Base-by-base conservation (phyloP, 2,329 filamentous ascomycete genomes). In the Leptodontidium sp. region DNA sequence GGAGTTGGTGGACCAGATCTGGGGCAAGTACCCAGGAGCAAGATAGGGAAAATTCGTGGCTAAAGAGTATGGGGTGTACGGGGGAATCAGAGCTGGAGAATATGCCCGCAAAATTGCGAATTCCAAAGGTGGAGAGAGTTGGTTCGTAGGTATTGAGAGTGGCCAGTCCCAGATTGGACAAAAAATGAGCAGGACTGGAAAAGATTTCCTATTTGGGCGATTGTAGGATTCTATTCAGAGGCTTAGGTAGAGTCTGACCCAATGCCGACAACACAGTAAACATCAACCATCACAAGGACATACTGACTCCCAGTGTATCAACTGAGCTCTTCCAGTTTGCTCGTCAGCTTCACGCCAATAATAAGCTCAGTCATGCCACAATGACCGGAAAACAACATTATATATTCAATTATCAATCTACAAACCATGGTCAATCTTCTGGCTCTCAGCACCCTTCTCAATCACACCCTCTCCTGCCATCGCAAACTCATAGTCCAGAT, bases 401-500 rank as follows among this genome's bases (percentile, higher is more conserved):
- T 53, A 58, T 59, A 47, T 59, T 40, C 9, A 11, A n/a, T 9
- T 12, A 24, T 29, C 35, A 49, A n/a, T 61, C 38, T 70, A 75
- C 61, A 72, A 15, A 5, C 71, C 72, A 68, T 74, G 70, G 71
- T 77, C 75, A 70, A 78, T 69, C 52, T 65, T 73, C 72, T 74
- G 71, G 24, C 67, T 59, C 45, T 78, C 76, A n/a, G 76, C 72
- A 0, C 77, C 77, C 35, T 68, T 74, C 50, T 76, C 76, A 62
- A 79, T 73, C 1, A 75, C 75, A 4, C 76, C 76, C n/a, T 63
- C 45, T 24, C 76, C 77, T 26, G 81, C 82, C 69, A 80, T 77
- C 72, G 81, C 81, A 73, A 84, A 81, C 77, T 84, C 83, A 59
- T 80, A 79, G 69, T 84, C 78, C n/a, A 85, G 73, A 69, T 84